A percentile compares a stretch with the other conserved stretches of the same genome.
These are phyloP conservation scores for Whalleya microplaca DNA, from an alignment of 2,329 filamentous ascomycete species.

Conservation along the genomic window DNA sequence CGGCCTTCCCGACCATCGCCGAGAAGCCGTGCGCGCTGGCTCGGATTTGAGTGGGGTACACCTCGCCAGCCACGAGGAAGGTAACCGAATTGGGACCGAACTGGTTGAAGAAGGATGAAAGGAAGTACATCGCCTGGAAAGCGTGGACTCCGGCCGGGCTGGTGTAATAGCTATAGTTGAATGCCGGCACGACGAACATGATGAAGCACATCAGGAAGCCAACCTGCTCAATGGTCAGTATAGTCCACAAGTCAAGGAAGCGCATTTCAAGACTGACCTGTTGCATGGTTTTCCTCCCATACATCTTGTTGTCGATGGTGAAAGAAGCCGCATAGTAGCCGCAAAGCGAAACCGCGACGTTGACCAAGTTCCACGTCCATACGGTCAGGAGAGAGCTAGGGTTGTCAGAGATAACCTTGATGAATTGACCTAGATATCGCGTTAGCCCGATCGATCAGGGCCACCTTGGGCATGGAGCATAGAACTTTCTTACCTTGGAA, in stretches of 20 bases:
- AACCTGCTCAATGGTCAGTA: constrained; percentile 43
- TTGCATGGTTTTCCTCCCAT: constrained; percentile 96
- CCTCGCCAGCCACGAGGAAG: constrained; percentile 93
- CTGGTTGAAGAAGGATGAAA: constrained; percentile 98
- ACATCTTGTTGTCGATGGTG: constrained; percentile 93
- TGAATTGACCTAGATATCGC: constrained; percentile 65
- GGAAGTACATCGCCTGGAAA: constrained; percentile 99
- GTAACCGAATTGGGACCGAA: constrained; percentile 96
- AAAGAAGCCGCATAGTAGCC: constrained; percentile 92
- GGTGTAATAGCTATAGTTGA: constrained; percentile 85
- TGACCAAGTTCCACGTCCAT: constrained; percentile 93
- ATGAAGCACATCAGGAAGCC: constrained; percentile 94
- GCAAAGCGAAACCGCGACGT: constrained; percentile 80
- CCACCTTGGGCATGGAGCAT: no score
- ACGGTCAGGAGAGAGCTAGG: constrained; percentile 76
- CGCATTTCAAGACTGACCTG: constrained; percentile 49
- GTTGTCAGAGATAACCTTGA: constrained; percentile 73
- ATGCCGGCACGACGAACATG: constrained; percentile 89
- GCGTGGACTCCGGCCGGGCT: constrained; percentile 70
- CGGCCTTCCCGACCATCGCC: constrained; percentile 87
- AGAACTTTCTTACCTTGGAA: constrained; percentile 67
- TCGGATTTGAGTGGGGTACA: constrained; percentile 93
- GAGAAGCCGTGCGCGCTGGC: constrained; percentile 94
- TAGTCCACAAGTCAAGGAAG: background rate
- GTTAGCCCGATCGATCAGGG: constrained; percentile 8